phyloP scores from a whole-genome alignment of 2,329 filamentous ascomycete species.

The Scedosporium aurantiacum region DNA sequence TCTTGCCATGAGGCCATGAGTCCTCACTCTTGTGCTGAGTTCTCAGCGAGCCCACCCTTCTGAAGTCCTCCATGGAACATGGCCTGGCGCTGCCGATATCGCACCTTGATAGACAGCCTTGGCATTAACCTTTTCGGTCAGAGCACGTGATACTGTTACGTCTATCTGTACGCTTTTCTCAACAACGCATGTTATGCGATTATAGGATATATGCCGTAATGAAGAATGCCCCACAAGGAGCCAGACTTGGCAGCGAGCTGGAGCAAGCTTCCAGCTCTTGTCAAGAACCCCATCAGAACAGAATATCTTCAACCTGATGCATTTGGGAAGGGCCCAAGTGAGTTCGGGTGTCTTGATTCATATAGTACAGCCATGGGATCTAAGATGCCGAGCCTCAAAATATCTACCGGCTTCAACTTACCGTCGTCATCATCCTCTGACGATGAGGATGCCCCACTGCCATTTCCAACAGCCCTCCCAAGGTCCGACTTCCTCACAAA shows the following conservation, averaged over 20 bases:
- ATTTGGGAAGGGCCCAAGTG: background rate
- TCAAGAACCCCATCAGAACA: background rate
- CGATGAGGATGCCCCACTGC: slow-evolving; percentile 60
- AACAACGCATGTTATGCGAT: background rate
- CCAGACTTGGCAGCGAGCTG: background rate
- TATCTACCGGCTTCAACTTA: background rate
- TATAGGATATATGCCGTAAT: background rate
- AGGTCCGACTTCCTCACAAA: slow-evolving; percentile 70
- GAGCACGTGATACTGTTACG: too few species aligned
- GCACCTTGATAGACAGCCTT: background rate
- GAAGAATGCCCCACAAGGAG: background rate
- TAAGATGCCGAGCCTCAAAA: background rate
- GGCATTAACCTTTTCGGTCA: too few species aligned
- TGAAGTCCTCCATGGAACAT: background rate
- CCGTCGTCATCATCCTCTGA: slow-evolving; percentile 9
- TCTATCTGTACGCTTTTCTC: too few species aligned
- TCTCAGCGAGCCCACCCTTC: background rate
- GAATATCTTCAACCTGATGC: background rate
- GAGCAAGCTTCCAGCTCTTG: background rate
- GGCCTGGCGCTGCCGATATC: background rate
- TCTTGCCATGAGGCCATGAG: background rate
- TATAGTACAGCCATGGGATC: too few species aligned
- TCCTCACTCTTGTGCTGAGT: background rate
- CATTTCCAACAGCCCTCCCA: slow-evolving; percentile 77
- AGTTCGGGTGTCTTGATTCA: too few species aligned